Evolutionary conservation across 2,329 filamentous ascomycete genomes (phyloP), one percentile per base, ranked within the genome.

Genomic region (Cladosporium sp.): DNA sequence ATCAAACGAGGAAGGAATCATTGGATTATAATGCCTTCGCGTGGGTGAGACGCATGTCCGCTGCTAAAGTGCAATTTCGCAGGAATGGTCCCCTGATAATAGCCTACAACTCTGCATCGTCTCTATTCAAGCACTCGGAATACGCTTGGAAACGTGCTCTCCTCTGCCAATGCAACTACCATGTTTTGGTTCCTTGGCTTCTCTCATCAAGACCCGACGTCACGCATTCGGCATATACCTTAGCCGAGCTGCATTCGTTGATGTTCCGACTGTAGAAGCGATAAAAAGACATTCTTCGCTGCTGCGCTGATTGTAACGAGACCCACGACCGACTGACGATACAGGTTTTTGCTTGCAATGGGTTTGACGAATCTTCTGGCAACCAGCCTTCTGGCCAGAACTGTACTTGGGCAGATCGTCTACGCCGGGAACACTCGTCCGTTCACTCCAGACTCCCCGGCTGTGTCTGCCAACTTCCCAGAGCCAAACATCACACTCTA

Each of bases 401-500:
- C 28, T n/a, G 28, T 28, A 30, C 30, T 54, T n/a, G 51, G 15
- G 15, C 51, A 54, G 18, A 30, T 54, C 51, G 32, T 34, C 44
- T 62, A 62, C 36, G 59, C 59, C 15, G 59, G 26, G 14, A 62
- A 52, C n/a, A 52, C 44, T 51, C 41, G 47, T 30, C 59, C 59
- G 10, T 30, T 38, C 8, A 34, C 51, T 18, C 41, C 26, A n/a
- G 59, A 62, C 18, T 47, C 59, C 11, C 44, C 26, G 28, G 47
- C 44, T 38, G 75, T 78, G 64, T 75, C 74, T n/a, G 70, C 64
- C 11, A 74, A 74, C 3, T 79, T 79, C 34, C 75, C 74, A 14
- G 71, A 70, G 59, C 76, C 75, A 3, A 74, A 75, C 64, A 70
- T 71, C 3, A 74, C 73, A 14, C 68, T 77, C 8, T 66, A 72